A percentile compares a stretch with the other conserved stretches of the same genome.
These are phyloP conservation scores for Trichosanthes truncata DNA, from an alignment of 306 rosid genomes.

Conservation along the genomic window DNA sequence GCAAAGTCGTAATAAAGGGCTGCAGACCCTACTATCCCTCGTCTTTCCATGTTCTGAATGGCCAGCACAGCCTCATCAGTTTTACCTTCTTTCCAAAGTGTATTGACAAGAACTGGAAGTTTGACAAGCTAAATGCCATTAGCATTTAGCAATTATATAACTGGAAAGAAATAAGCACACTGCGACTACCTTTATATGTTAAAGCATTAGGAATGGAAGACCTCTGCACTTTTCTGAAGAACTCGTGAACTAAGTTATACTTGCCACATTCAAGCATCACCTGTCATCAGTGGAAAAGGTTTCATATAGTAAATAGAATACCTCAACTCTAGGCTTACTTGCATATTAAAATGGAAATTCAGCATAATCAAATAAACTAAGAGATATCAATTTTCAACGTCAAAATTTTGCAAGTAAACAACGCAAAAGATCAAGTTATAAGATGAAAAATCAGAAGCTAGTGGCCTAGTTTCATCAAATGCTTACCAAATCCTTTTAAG, in stretches of 20 bases:
- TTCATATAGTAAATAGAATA: background rate
- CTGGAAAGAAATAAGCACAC: background rate
- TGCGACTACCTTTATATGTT: conserved; percentile 68
- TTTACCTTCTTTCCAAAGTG: conserved; percentile 82
- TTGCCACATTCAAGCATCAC: conserved; percentile 90
- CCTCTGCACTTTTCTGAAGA: conserved; percentile 77
- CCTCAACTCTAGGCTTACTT: background rate
- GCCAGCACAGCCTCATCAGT: conserved; percentile 60
- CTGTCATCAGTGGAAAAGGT: conserved; percentile 29
- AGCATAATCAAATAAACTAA: background rate
- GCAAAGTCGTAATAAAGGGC: conserved; percentile 90
- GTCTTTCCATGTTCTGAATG: conserved; percentile 73
- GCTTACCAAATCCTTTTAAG: background rate
- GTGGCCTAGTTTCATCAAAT: background rate
- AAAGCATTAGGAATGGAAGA: conserved; percentile 70
- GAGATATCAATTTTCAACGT: background rate
- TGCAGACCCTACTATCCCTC: conserved; percentile 92
- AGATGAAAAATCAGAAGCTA: background rate
- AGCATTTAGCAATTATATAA: background rate
- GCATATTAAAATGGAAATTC: background rate
- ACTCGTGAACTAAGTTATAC: conserved; percentile 88
- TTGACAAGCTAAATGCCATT: conserved; percentile 11
- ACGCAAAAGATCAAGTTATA: background rate
- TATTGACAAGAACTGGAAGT: conserved; percentile 65
- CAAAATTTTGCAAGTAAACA: background rate